Base-by-base conservation (phyloP, 2,329 filamentous ascomycete species). In the Daldinia eschscholtzii region DNA sequence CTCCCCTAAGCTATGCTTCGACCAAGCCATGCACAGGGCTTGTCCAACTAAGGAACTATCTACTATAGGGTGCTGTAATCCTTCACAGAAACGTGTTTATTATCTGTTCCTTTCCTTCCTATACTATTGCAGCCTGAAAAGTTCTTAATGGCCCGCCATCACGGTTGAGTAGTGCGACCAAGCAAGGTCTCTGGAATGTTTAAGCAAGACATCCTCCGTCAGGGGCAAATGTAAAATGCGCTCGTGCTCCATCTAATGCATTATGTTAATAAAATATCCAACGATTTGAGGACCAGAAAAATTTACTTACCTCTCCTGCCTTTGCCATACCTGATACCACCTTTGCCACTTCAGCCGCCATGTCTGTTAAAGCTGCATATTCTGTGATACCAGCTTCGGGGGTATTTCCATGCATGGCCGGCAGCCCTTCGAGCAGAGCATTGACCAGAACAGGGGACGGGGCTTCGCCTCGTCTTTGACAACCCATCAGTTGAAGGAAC, bases 401-500 rank as follows among this genome's bases (percentile, higher is more conserved):
- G 6, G 76, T 74, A 61, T 79, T 79, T 28, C 76, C 85, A 66
- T 84, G 84, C 80, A 89, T 86, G 30, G 84, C 84, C 30, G 86
- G 85, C 35, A 91, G 79, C 37, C 87, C 86, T 30, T 84, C 80
- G 56, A 89, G 78, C n/a, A 91, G 78, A 65, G 83, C 86, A 46
- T 89, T 87, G 23, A 91, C 81, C 6, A 88, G 79, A 50, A 80
- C 76, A 26, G 83, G 79, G 12, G 85, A 77, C 1, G 81, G 78
- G 15, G 70, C 74, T 70, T 84, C 81, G 35, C 70, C 73, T 33
- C 78, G 79, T 48, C 79, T 79, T 68, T 80, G 80, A 57, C 71
- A 74, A 71, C 79, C 81, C 68, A 89, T 74, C 20, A 91, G 78
- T 52, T 82, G 78, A 48, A 91, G 80, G 79, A 90, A 90, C 55